A percentile compares a stretch with the other conserved stretches of the same genome.
Evolutionary conservation across 768 basidiomycete species (phyloP).

Genomic region (Asterophora lycoperdoides): DNA sequence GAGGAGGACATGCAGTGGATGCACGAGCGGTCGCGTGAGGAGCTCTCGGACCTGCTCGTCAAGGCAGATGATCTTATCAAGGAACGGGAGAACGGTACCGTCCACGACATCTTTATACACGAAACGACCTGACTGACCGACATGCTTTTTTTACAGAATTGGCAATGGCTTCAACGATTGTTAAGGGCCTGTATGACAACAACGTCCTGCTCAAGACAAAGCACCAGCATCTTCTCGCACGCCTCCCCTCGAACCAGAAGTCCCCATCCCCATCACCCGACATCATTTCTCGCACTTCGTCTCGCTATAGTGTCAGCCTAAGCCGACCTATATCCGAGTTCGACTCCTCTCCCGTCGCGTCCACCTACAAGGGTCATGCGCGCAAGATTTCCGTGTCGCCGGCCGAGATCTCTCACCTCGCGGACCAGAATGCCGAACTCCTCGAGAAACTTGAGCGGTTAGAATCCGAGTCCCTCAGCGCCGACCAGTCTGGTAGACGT

Average conservation of each 20-base stretch:
- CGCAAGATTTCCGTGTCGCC: conserved; percentile 63
- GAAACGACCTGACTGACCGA: conserved; percentile 6
- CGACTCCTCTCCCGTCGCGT: conserved; percentile 14
- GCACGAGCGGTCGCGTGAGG: conserved; percentile 66
- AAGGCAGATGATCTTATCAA: conserved; percentile 75
- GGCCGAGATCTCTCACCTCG: conserved; percentile 62
- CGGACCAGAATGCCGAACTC: conserved; percentile 83
- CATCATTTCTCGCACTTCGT: conserved; percentile 24
- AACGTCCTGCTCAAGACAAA: conserved; percentile 65
- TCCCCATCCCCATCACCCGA: conserved; percentile 36
- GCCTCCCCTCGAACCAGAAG: conserved; percentile 46
- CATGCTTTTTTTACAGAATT: conserved; percentile 45
- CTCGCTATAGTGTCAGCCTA: conserved; percentile 26
- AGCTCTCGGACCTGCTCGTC: conserved; percentile 62
- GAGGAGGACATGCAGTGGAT: conserved; percentile 40
- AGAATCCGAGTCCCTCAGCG: conserved; percentile 61
- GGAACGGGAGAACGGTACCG: conserved; percentile 70
- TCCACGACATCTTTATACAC: not conserved
- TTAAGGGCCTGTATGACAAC: conserved; percentile 65
- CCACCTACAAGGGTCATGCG: conserved; percentile 28
- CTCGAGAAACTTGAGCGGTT: conserved; percentile 70
- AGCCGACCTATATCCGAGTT: conserved; percentile 19
- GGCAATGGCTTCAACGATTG: conserved; percentile 59
- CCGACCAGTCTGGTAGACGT: conserved; percentile 64
- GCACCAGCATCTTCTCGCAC: conserved; percentile 67